These are phyloP conservation scores for Carallia brachiata DNA, from an alignment of 345 rosid species.

Conservation along the genomic window DNA sequence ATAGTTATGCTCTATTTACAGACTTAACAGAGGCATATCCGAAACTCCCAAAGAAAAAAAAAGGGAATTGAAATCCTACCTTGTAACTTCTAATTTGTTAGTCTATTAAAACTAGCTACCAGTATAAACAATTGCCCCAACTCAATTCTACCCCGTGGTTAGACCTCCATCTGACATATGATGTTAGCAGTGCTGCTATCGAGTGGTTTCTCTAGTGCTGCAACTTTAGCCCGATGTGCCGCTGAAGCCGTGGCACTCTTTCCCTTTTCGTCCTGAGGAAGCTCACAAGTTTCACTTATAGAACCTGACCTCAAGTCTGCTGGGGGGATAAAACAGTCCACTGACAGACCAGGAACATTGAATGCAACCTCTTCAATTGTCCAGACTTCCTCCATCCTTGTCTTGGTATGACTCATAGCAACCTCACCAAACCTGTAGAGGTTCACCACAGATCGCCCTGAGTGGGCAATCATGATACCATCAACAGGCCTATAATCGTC, in stretches of 20 bases:
- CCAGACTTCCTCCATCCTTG: slow-evolving; percentile 98
- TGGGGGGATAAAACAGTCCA: slow-evolving; percentile 90
- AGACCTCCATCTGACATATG: slow-evolving; percentile 50
- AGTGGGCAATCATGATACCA: slow-evolving; percentile 95
- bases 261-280: slow-evolving; percentile 60
- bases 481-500: slow-evolving; percentile 83
- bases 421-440: slow-evolving; percentile 87
- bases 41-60: slow-evolving; percentile 19
- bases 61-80: slow-evolving; percentile 28
- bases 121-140: slow-evolving; percentile 47
- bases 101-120: slow-evolving; percentile 33
- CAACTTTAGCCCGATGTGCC: slow-evolving; percentile 66
- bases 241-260: slow-evolving; percentile 45
- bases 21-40: slow-evolving; percentile 55
- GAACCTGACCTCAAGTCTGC: slow-evolving; percentile 67
- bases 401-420: slow-evolving; percentile 81
- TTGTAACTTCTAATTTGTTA: slow-evolving; percentile 41
- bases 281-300: slow-evolving; percentile 57
- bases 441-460: slow-evolving; percentile 80
- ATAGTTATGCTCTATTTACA: slow-evolving; percentile 61
- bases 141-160: slow-evolving; percentile 26
- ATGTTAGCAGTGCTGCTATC: slow-evolving; percentile 30
- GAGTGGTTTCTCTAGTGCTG: slow-evolving; percentile 57
- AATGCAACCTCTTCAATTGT: slow-evolving; percentile 94
- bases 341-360: slow-evolving; percentile 79